Base-by-base conservation (phyloP, 495 filamentous ascomycete species). In the Aspergillus diversus region DNA sequence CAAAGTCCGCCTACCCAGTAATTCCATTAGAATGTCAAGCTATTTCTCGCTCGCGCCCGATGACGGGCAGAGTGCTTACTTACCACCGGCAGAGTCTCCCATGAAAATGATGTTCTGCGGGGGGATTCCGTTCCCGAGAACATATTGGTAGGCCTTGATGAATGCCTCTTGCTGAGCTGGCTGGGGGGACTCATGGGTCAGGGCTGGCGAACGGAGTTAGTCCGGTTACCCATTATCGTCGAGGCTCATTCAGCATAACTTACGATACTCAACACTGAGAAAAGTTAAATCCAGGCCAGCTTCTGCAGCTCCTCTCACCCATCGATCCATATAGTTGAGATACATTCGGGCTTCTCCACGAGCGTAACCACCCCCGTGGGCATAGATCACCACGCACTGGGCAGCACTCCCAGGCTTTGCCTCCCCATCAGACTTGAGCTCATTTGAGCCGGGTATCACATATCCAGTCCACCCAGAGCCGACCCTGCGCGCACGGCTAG, bases 251-350 rank as follows among this genome's bases (percentile, higher is more conserved):
- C 21, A 27, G 21, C 21, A n/a, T 43, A 5, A 43, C 39, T n/a
- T 43, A 43, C 39, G 39, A 43, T 43, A 43, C n/a, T 43, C 39
- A 43, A 43, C 39, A 9, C 39, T 43, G 4, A 43, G 39, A n/a
- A 43, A 43, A 4, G n/a, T n/a, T 12, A 43, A n/a, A n/a, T 43
- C 39, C n/a, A 43, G 39, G 11, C 39, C 39, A n/a, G 39, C 39
- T 5, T 43, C 39, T n/a, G 39, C 6, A 8, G 39, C 39, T 43
- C 39, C 39, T 43, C 7, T 43, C 4, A 43, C 39, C 39, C 39
- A 43, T 43, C 39, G 39, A 43, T 43, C 7, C 39, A 43, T 43
- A n/a, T 43, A 43, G n/a, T 43, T 43, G 39, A 43, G 39, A 43
- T 43, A 43, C 39, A 43, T 43, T n/a, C 39, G 39, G 12, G 39